These are phyloP conservation scores for Aspergillus nomiae DNA, from an alignment of 2,329 filamentous ascomycete genomes.

Conservation along the genomic window DNA sequence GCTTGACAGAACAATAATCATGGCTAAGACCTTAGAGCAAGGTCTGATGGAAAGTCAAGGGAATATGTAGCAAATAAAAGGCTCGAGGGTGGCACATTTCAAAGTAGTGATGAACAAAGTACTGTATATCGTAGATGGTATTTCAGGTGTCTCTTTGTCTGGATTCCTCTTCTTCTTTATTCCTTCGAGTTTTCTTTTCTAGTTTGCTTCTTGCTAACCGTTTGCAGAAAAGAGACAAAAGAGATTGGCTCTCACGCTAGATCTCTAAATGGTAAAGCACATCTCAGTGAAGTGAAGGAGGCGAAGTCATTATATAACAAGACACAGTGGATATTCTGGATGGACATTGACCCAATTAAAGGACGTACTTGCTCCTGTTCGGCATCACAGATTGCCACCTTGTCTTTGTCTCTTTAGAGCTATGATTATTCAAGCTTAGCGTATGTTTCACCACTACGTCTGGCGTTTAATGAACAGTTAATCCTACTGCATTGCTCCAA, in stretches of 20 bases:
- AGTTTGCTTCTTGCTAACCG: not conserved
- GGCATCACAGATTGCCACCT: not conserved
- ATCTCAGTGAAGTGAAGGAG: not conserved
- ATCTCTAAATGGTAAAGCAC: not conserved
- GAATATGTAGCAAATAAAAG: not conserved
- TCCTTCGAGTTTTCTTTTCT: not conserved
- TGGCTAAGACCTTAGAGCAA: not conserved
- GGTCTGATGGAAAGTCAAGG: not conserved
- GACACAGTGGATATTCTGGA: not conserved
- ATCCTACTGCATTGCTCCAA: not conserved
- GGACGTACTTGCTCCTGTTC: not conserved
- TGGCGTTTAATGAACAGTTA: not conserved
- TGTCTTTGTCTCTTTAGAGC: not conserved
- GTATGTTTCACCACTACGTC: not conserved
- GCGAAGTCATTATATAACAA: not conserved
- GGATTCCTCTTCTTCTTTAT: not conserved
- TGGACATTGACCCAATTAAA: not conserved
- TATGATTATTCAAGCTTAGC: not conserved
- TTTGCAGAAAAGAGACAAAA: not conserved
- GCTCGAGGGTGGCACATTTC: not conserved
- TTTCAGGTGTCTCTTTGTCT: not conserved
- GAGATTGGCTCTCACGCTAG: not conserved
- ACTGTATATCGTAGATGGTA: no score
- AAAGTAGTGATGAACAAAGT: not conserved
- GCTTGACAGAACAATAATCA: not conserved